Percentiles rank a stretch among this genome's conserved stretches.
Conservation (phyloP, 768 basidiomycete species). For the Podaxis sp. region DNA sequence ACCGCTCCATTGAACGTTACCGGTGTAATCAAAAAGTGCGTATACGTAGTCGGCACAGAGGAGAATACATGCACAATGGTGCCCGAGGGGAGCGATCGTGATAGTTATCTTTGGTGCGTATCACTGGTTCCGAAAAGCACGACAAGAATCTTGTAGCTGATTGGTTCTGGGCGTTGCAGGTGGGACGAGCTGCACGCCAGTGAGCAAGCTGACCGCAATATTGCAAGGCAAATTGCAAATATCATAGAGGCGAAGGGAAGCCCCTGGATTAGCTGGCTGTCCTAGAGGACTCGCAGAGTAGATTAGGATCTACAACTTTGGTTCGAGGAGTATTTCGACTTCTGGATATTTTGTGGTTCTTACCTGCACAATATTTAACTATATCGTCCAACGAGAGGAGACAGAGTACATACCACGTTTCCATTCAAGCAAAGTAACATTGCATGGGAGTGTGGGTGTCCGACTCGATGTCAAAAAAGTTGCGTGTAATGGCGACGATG, state of each 20-base stretch:
- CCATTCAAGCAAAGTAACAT: too few relatives aligned
- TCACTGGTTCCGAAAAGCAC: neutral
- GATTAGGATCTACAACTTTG: neutral
- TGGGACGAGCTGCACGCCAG: slow-evolving; percentile 63
- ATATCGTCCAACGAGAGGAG: too few relatives aligned
- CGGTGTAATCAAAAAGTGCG: slow-evolving; percentile 48
- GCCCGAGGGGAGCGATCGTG: slow-evolving; percentile 42
- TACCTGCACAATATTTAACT: too few relatives aligned
- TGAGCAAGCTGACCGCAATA: slow-evolving; percentile 54
- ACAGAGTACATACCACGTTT: too few relatives aligned
- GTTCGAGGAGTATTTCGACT: neutral
- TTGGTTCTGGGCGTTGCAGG: slow-evolving; percentile 26
- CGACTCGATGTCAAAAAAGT: too few relatives aligned
- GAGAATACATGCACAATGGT: slow-evolving; percentile 20
- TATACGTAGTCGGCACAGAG: slow-evolving; percentile 32
- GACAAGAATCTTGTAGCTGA: neutral
- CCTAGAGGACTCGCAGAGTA: neutral
- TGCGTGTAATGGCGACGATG: too few relatives aligned
- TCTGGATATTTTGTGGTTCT: neutral
- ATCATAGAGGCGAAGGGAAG: slow-evolving; percentile 44
- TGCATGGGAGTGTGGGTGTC: too few relatives aligned
- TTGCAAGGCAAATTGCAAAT: slow-evolving; percentile 51
- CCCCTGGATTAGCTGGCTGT: slow-evolving; percentile 51
- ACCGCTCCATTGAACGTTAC: slow-evolving; percentile 63
- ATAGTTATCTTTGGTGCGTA: slow-evolving; percentile 62